A percentile compares a stretch with the other conserved stretches of the same genome.
These are phyloP conservation scores for Kwoniella heveanensis DNA, from an alignment of 768 basidiomycete genomes.

Conservation along the genomic window DNA sequence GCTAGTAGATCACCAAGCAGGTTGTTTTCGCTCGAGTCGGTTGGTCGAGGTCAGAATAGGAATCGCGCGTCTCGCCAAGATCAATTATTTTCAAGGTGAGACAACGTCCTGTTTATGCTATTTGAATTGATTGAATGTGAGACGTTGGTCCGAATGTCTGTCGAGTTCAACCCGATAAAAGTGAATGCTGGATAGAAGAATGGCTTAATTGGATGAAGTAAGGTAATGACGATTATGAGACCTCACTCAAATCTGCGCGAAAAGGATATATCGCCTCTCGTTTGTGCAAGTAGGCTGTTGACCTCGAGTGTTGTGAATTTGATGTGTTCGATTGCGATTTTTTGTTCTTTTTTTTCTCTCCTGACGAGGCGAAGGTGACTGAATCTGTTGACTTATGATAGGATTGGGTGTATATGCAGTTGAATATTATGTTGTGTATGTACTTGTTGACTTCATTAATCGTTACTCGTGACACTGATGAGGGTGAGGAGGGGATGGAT, in stretches of 20 bases:
- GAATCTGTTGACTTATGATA: too few relatives aligned
- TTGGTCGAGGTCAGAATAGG: too few relatives aligned
- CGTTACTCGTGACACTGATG: constrained; percentile 13
- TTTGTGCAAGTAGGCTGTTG: too few relatives aligned
- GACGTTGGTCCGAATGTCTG: neutral
- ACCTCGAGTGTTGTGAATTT: too few relatives aligned
- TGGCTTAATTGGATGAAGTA: neutral
- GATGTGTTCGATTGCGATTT: too few relatives aligned
- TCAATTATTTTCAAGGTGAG: neutral
- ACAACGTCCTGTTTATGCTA: neutral
- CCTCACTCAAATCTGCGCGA: neutral
- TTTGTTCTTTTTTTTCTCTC: too few relatives aligned
- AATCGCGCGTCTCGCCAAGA: constrained; percentile 7
- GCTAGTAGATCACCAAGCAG: too few relatives aligned
- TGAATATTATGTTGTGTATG: neutral
- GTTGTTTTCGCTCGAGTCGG: too few relatives aligned
- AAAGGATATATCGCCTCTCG: too few relatives aligned
- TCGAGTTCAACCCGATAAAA: constrained; percentile 2
- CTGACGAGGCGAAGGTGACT: too few relatives aligned
- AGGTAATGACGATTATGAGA: neutral
- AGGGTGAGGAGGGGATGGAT: neutral
- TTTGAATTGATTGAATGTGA: neutral
- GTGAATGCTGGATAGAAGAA: neutral
- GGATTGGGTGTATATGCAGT: neutral
- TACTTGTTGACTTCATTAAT: constrained; percentile 5